A percentile compares a stretch with the other conserved stretches of the same genome.
phyloP scores from a whole-genome alignment of 129 eudicot genomes.

The Erigeron canadensis region DNA sequence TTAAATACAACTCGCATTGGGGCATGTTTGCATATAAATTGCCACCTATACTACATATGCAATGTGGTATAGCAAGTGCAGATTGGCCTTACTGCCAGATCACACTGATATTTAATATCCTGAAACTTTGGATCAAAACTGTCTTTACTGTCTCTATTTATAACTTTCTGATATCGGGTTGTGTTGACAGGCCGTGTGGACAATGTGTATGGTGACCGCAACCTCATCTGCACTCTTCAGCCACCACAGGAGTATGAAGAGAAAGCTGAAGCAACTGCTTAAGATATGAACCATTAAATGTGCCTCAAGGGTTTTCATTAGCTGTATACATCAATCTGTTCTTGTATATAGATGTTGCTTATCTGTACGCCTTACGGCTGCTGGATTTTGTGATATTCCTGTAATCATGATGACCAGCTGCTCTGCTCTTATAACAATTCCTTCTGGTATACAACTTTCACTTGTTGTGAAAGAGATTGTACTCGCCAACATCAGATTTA shows the following conservation, averaged over 20 bases:
- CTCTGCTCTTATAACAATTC: slow-evolving; percentile 31
- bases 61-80: neutral
- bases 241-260: slow-evolving; percentile 74
- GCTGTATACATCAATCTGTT: slow-evolving; percentile 23
- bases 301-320: slow-evolving; percentile 27
- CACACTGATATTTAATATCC: too few species aligned
- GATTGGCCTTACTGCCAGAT: neutral
- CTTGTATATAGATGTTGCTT: slow-evolving; percentile 43
- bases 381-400: slow-evolving; percentile 38
- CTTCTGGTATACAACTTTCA: slow-evolving; percentile 35
- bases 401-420: slow-evolving; percentile 42
- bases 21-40: neutral
- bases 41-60: neutral
- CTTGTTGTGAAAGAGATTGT: slow-evolving; percentile 23
- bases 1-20: neutral
- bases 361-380: slow-evolving; percentile 32
- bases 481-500: neutral
- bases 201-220: slow-evolving; percentile 95
- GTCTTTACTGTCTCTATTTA: neutral
- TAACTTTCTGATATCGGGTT: neutral
- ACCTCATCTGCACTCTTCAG: slow-evolving; percentile 91
- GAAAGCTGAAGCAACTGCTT: slow-evolving; percentile 80
- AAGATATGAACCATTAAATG: slow-evolving; percentile 7
- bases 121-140: neutral
- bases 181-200: slow-evolving; percentile 76